phyloP scores from a whole-genome alignment of 306 rosid genomes.

The Cicer arietinum region DNA sequence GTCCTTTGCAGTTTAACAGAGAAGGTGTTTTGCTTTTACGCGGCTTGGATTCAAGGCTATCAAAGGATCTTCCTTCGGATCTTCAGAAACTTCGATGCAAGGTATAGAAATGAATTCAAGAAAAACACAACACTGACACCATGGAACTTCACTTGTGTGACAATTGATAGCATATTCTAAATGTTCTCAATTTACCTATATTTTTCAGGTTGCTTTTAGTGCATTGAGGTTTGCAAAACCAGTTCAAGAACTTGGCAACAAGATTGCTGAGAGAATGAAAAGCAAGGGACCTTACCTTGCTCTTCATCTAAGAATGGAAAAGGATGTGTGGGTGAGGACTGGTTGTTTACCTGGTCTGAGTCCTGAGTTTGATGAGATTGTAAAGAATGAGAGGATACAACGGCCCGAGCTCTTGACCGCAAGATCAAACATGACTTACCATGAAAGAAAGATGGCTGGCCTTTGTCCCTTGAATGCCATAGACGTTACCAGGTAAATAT shows the following conservation, averaged over 20 bases:
- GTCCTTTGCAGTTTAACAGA: conserved; percentile 71
- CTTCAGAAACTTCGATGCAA: conserved; percentile 98
- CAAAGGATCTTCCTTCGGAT: conserved; percentile 95
- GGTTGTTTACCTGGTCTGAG: conserved; percentile 94
- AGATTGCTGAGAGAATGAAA: conserved; percentile 77
- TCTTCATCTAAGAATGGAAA: conserved; percentile 93
- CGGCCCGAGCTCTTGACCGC: conserved; percentile 86
- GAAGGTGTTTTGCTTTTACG: conserved; percentile 93
- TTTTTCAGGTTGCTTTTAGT: conserved; percentile 82
- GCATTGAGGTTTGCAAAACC: conserved; percentile 92
- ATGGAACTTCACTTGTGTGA: not conserved
- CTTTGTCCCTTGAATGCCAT: conserved; percentile 91
- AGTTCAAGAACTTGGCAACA: conserved; percentile 77
- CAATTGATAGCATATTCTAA: conserved; percentile 41
- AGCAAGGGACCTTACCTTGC: conserved; percentile 91
- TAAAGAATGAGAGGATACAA: conserved; percentile 64
- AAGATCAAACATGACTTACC: conserved; percentile 84
- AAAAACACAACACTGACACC: no score
- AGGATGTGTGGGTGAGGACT: conserved; percentile 98
- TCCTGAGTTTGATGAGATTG: conserved; percentile 71
- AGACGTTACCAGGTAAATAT: conserved; percentile 81
- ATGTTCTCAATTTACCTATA: not conserved
- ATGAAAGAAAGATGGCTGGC: conserved; percentile 88
- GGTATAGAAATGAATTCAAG: conserved; percentile 49
- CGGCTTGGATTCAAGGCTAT: conserved; percentile 85